Base-by-base conservation (phyloP, 2,329 filamentous ascomycete species). In the Fusarium temperatum region DNA sequence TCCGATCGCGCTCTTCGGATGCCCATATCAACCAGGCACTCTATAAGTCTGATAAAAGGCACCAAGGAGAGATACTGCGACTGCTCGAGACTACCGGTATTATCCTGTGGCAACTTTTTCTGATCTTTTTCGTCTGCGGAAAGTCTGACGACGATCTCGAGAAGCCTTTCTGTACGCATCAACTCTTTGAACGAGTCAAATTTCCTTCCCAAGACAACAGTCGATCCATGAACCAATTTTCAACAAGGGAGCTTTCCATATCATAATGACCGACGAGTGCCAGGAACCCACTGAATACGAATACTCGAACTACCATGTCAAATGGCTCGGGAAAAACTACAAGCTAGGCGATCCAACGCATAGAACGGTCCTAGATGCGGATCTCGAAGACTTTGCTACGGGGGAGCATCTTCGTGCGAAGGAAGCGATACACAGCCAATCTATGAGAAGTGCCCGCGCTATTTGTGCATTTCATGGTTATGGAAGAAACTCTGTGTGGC, bases 401-500 rank as follows among this genome's bases (percentile, higher is more conserved):
- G 7, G 5, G 8, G 65, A 69, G 24, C 65, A 64, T 20, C 1
- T 10, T 18, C 10, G 2, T 8, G 50, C 58, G 22, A 53, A 42
- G 17, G 12, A 24, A 18, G 11, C 35, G 24, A 26, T 12, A 22
- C 26, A 55, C 8, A 41, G 20, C 24, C 51, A 41, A 55, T 28
- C 42, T 6, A 53, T 54, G 55, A 8, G 5, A 20, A 42, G 18
- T 14, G 35, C 39, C 24, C 47, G 30, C 38, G 36, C n/a, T n/a
- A 14, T 30, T 45, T 54, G 57, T 38, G 48, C 44, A 44, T 20
- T 35, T 24, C n/a, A 38, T 41, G 60, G 62, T 10, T 64, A 65
- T 36, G 74, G 64, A 10, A 44, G 24, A 55, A 41, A 50, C 38
- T 48, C 68, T 24, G 61, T 63, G 18, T 76, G 70, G 70, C 74